These are phyloP conservation scores for Pontederia crassipes DNA, from an alignment of 176 grass and related monocot species.

Conservation along the genomic window DNA sequence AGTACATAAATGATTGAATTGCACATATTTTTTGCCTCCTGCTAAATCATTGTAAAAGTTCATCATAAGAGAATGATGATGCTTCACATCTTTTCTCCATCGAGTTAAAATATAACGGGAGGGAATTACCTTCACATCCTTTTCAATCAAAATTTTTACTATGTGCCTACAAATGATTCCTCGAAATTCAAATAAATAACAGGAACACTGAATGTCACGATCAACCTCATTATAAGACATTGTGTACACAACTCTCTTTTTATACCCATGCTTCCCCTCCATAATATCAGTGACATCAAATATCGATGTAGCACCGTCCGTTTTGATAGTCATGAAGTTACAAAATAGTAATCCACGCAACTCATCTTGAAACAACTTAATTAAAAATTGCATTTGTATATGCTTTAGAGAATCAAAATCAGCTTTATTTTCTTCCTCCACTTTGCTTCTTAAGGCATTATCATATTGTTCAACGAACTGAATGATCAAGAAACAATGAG, in stretches of 20 bases:
- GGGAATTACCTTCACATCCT: slow-evolving; percentile 1
- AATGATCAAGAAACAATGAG: slow-evolving; percentile 6
- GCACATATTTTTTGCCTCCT: too few relatives aligned
- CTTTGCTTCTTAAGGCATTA: slow-evolving; percentile 9
- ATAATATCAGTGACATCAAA: slow-evolving; percentile 14
- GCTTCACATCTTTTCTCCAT: slow-evolving; percentile 19
- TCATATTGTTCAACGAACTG: slow-evolving; percentile 20
- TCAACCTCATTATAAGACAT: slow-evolving; percentile 3
- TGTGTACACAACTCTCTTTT: slow-evolving; percentile 8
- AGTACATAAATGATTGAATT: too few relatives aligned
- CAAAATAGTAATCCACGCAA: background rate
- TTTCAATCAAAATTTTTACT: slow-evolving; percentile 5
- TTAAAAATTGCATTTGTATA: slow-evolving; percentile 19
- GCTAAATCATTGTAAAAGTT: too few relatives aligned
- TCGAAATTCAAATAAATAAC: slow-evolving; percentile 8
- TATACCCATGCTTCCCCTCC: background rate
- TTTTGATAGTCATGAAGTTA: background rate
- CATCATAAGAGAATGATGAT: too few relatives aligned
- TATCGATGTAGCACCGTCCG: background rate
- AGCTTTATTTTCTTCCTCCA: slow-evolving; percentile 14
- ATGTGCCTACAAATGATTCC: slow-evolving; percentile 22
- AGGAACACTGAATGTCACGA: slow-evolving; percentile 7
- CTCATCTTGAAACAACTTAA: slow-evolving; percentile 22
- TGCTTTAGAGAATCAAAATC: slow-evolving; percentile 7
- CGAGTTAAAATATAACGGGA: slow-evolving; percentile 10